Evolutionary conservation across 768 basidiomycete species (phyloP).

Genomic region (Pluteus cervinus): DNA sequence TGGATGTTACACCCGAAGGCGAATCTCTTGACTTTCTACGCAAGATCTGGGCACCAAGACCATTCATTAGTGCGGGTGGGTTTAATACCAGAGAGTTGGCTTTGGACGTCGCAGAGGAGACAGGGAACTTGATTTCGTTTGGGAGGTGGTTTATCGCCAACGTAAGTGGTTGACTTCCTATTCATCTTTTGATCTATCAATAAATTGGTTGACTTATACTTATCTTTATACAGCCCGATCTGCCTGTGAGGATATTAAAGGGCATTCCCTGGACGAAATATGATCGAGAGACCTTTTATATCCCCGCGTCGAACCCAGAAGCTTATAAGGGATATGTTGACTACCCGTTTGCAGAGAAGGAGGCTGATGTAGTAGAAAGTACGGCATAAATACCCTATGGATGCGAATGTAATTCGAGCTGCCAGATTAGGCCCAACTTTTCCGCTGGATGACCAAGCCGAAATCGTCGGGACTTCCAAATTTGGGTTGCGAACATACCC

Average conservation of each 20-base stretch:
- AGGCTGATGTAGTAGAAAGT: no score
- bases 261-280: constrained; percentile 25
- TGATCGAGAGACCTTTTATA: constrained; percentile 34
- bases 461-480: no score
- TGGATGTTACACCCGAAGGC: background rate
- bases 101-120: constrained; percentile 19
- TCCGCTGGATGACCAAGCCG: no score
- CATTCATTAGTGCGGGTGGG: constrained; percentile 28
- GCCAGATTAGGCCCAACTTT: no score
- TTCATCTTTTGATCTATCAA: no score
- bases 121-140: constrained; percentile 23
- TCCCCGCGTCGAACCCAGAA: constrained; percentile 17
- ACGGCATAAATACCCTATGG: no score
- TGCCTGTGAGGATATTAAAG: constrained; percentile 28
- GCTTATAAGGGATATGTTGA: constrained; percentile 23
- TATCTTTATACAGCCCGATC: constrained; percentile 32
- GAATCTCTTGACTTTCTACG: constrained; percentile 21
- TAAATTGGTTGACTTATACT: background rate
- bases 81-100: constrained; percentile 25
- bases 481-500: no score
- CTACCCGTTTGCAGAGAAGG: constrained; percentile 23
- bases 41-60: constrained; percentile 23
- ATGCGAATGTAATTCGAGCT: no score
- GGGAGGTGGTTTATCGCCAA: constrained; percentile 30
- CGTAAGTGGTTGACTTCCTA: no score